Conservation (phyloP, 2,329 filamentous ascomycete genomes). For the Pseudogymnoascus sp. region DNA sequence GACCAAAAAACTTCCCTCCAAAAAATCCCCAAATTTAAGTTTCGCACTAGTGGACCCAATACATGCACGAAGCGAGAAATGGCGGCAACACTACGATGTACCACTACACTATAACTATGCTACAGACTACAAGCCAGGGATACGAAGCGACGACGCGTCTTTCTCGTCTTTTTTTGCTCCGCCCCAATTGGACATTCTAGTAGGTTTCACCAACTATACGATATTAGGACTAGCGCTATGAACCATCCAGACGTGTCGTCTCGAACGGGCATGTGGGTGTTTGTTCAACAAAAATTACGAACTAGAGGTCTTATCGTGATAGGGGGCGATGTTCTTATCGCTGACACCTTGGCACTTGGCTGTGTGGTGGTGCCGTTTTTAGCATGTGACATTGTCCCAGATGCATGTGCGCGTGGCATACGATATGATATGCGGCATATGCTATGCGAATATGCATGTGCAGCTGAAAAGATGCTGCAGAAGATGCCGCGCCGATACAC, state of each 20-base stretch:
- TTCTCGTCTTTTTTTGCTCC: background rate
- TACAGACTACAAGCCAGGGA: too few species aligned
- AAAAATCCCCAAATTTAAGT: background rate
- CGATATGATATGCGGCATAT: too few species aligned
- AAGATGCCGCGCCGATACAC: background rate
- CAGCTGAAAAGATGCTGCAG: slow-evolving; percentile 1
- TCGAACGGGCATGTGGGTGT: background rate
- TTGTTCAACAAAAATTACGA: background rate
- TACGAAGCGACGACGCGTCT: background rate
- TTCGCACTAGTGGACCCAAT: slow-evolving; percentile 5
- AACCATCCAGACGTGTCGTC: background rate
- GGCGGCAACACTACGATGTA: background rate
- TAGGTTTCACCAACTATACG: background rate
- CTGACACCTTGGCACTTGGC: background rate
- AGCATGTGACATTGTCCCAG: background rate
- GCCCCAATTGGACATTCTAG: background rate
- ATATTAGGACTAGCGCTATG: background rate
- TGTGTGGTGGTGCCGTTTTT: background rate
- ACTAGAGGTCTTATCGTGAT: background rate
- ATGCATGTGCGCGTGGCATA: background rate
- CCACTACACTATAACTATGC: too few species aligned
- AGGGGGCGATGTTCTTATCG: slow-evolving; percentile 1
- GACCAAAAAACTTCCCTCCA: background rate
- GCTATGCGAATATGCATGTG: too few species aligned
- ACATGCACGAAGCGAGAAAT: background rate